Evolutionary conservation across 768 basidiomycete genomes (phyloP), one percentile per base, ranked within the genome.

Genomic region (Omphalotus guepiniiformis): DNA sequence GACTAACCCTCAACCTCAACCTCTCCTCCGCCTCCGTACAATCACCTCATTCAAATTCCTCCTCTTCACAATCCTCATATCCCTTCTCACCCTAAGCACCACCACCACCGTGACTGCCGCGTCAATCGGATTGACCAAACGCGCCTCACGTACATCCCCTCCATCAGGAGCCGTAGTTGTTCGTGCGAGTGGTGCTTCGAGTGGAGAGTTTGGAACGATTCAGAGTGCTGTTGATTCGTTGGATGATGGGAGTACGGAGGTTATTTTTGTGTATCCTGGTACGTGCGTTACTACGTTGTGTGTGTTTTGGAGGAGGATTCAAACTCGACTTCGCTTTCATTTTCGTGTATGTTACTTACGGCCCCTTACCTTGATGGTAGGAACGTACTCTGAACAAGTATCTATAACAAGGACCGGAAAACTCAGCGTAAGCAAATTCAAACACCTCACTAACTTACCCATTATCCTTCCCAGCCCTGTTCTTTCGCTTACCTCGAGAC

Each of bases 161-260:
- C 62, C 62, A 3, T 44, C 50, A n/a, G 62, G 58, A 9, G 58
- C 60, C n/a, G 56, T 55, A 36, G 54, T 63, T 22, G 62, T 63
- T 39, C 56, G 58, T 21, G 54, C 54, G 48, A 53, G 46, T 36
- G 53, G 55, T n/a, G 56, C 61, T 6, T 32, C 51, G 21, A 39
- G 48, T 11, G 61, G 61, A 42, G 55, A 63, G 42, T 63, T 56
- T 39, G 52, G 60, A 32, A 57, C 62, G 34, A 53, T 63, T 38
- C 52, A 52, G 16, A 54, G 55, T 19, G 62, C 62, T 16, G 46
- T 63, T 6, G 53, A 54, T 4, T 56, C 62, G 3, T 52, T 63
- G n/a, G 51, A 50, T 27, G 28, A 30, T 19, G 56, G 57, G 5
- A 46, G 39, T 3, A 15, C 52, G 13, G 52, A 51, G n/a, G 51